A percentile compares a stretch with the other conserved stretches of the same genome.
phyloP scores from a whole-genome alignment of 2,329 filamentous ascomycete species.

The Uncinocarpus reesii region DNA sequence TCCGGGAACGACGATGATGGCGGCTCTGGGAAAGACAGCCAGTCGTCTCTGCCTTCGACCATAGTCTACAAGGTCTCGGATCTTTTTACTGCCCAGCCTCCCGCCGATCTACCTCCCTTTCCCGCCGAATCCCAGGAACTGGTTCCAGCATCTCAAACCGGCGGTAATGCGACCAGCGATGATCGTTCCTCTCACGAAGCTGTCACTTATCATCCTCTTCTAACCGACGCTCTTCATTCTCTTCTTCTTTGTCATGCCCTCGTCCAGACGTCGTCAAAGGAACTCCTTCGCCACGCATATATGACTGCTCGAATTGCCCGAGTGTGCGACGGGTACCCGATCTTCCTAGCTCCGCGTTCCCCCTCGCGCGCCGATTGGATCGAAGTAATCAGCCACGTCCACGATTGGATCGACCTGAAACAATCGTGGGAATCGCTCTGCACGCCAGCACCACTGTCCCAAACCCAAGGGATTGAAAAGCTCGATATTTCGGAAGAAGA shows the following conservation, averaged over 20 bases:
- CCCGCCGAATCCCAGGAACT: slow-evolving; percentile 39
- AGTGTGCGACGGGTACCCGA: slow-evolving; percentile 67
- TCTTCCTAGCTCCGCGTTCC: slow-evolving; percentile 63
- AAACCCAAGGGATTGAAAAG: slow-evolving; percentile 25
- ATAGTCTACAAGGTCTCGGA: slow-evolving; percentile 49
- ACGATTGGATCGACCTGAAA: slow-evolving; percentile 59
- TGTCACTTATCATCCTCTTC: slow-evolving; percentile 69
- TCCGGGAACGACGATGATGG: slow-evolving; percentile 20
- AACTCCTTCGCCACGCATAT: slow-evolving; percentile 67
- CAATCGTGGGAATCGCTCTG: slow-evolving; percentile 63
- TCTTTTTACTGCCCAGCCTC: slow-evolving; percentile 61
- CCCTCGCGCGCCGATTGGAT: slow-evolving; percentile 71
- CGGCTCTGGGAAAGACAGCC: slow-evolving; percentile 15
- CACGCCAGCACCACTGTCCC: slow-evolving; percentile 46
- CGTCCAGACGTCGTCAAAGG: slow-evolving; percentile 65
- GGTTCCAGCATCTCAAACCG: slow-evolving; percentile 26
- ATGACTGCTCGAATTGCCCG: slow-evolving; percentile 68
- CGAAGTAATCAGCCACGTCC: slow-evolving; percentile 56
- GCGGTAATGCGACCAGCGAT: slow-evolving; percentile 11
- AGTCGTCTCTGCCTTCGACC: slow-evolving; percentile 38
- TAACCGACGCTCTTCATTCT: slow-evolving; percentile 68
- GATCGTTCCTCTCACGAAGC: slow-evolving; percentile 44
- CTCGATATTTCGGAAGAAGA: slow-evolving; percentile 43
- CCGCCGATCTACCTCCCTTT: slow-evolving; percentile 56
- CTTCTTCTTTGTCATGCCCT: slow-evolving; percentile 70